A percentile compares a stretch with the other conserved stretches of the same genome.
These are phyloP conservation scores for Blechomonas ayalai DNA, from an alignment of 208 protist genomes.

Conservation along the genomic window DNA sequence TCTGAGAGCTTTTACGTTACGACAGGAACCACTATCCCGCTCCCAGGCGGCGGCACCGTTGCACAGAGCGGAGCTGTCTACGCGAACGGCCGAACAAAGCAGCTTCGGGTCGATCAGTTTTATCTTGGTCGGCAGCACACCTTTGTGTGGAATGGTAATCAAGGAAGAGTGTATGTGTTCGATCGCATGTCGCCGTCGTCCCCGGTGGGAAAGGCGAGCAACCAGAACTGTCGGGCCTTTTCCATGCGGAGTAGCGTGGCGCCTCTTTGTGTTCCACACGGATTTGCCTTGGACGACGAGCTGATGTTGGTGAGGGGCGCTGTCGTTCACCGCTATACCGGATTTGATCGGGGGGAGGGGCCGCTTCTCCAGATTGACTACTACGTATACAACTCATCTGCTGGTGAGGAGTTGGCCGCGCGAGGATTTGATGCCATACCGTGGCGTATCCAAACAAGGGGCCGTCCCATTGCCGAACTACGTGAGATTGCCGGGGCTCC, in stretches of 20 bases:
- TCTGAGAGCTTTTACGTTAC: slow-evolving; percentile 24
- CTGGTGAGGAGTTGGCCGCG: neutral
- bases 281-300: slow-evolving; percentile 15
- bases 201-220: slow-evolving; percentile 2
- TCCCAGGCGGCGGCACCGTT: slow-evolving; percentile 7
- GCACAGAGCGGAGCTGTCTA: slow-evolving; percentile 23
- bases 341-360: slow-evolving; percentile 29
- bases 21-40: slow-evolving; percentile 24
- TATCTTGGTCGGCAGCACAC: slow-evolving; percentile 20
- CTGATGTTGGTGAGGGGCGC: slow-evolving; percentile 34
- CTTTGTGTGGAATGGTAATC: slow-evolving; percentile 10
- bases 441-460: slow-evolving; percentile 48
- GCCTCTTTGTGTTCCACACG: slow-evolving; percentile 32
- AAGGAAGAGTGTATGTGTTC: slow-evolving; percentile 11
- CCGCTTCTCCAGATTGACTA: slow-evolving; percentile 34
- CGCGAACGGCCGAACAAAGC: slow-evolving; percentile 6
- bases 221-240: slow-evolving; percentile 14
- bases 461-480: slow-evolving; percentile 16
- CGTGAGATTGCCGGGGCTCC: slow-evolving; percentile 29
- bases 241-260: slow-evolving; percentile 7
- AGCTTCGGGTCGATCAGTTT: slow-evolving; percentile 28
- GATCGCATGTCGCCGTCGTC: slow-evolving; percentile 2
- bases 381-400: slow-evolving; percentile 20
- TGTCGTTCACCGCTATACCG: slow-evolving; percentile 24
- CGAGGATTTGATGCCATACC: too few relatives aligned